Base-by-base conservation (phyloP, 768 basidiomycete species). In the Neoboletus brunneissimus region DNA sequence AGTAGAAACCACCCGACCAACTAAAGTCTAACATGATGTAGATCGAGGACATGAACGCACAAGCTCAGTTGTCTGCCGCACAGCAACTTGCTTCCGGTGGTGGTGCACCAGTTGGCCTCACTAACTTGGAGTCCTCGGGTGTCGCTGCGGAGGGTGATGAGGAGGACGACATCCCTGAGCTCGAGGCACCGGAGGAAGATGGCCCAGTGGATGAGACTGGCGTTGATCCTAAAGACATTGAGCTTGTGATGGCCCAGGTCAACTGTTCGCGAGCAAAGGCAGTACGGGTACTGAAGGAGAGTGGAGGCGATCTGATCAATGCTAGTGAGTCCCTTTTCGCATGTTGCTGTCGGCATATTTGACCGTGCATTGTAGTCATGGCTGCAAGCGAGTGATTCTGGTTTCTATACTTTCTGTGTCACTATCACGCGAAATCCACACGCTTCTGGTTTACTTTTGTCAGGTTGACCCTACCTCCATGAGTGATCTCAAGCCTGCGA, bases 241-340 rank as follows among this genome's bases (percentile, higher is more conserved):
- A 96, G 58, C 84, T 97, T 53, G 91, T 99, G 51, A 93, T 98
- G 81, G 78, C 79, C 34, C 83, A 94, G 78, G 92, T 94, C 61
- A 86, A 82, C 68, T 96, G 93, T 75, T 85, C 91, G 48, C 86
- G 94, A 60, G 91, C 91, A 41, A 97, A 95, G 73, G 97, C 96
- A 38, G 89, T 94, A 42, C 83, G 86, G 55, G 94, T 84, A 60
- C 76, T 98, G 72, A 94, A 91, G 77, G 92, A 94, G 65, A 91
- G 86, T 63, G 88, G 89, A 50, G 94, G 94, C 38, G 95, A 98
- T 76, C 72, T 98, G 72, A 95, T 97, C 79, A 95, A 94, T 74
- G 95, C 94, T 58, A 96, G 94, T 96, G 71, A 73, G 94, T 90
- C 22, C 48, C 48, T 27, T 29, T 51, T 15, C 34, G 51, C 13